A percentile compares a stretch with the other conserved stretches of the same genome.
These are phyloP conservation scores for Hypoxylon fragiforme DNA, from an alignment of 495 filamentous ascomycete genomes.

Conservation along the genomic window DNA sequence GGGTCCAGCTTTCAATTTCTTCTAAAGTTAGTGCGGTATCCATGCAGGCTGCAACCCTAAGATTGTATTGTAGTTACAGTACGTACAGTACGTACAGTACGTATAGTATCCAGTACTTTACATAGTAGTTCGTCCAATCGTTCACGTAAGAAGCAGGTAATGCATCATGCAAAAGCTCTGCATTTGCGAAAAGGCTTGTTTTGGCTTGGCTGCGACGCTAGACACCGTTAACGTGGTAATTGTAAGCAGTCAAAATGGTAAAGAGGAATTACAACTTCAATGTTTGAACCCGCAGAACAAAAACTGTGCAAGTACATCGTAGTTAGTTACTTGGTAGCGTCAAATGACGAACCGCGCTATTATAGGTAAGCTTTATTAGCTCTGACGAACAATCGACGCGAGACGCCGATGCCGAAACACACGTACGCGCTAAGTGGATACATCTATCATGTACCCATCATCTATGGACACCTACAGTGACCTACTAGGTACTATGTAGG, in stretches of 20 bases:
- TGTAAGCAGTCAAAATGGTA: not conserved
- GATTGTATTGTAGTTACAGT: too few relatives aligned
- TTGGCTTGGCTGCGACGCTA: conserved; percentile 27
- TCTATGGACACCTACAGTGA: too few relatives aligned
- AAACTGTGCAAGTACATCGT: too few relatives aligned
- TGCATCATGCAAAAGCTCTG: conserved; percentile 27
- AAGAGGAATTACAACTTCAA: too few relatives aligned
- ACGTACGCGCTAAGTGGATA: not conserved
- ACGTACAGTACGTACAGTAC: conserved; percentile 12
- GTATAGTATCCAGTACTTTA: not conserved
- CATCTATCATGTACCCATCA: too few relatives aligned
- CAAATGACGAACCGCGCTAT: too few relatives aligned
- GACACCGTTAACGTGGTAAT: not conserved
- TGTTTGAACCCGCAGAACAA: too few relatives aligned
- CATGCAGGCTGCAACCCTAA: too few relatives aligned
- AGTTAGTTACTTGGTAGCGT: too few relatives aligned
- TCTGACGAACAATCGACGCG: too few relatives aligned
- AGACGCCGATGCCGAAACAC: conserved; percentile 23
- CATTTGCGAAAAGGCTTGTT: conserved; percentile 33
- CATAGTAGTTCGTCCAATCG: not conserved
- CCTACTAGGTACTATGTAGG: too few relatives aligned
- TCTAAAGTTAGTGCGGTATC: not conserved
- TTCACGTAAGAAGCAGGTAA: not conserved
- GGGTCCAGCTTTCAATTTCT: conserved; percentile 5
- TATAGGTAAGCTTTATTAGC: too few relatives aligned